Percentiles rank a stretch among this genome's conserved stretches.
Conservation (phyloP, 306 rosid species). For the Pueraria montana region DNA sequence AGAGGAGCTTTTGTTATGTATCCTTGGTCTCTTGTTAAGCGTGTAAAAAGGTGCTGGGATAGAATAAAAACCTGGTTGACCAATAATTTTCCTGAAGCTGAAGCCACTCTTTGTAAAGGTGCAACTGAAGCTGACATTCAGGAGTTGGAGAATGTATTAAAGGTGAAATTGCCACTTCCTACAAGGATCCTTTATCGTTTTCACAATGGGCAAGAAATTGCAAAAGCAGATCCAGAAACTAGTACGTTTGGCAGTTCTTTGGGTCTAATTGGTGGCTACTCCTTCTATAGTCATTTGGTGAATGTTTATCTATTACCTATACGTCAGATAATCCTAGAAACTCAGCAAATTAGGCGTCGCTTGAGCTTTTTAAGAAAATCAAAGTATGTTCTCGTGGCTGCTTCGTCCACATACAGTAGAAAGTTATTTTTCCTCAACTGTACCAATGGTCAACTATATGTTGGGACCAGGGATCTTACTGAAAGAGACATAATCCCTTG, state of each 20-base stretch:
- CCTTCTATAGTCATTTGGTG: constrained; percentile 63
- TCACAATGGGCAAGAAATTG: constrained; percentile 81
- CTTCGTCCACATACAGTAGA: constrained; percentile 54
- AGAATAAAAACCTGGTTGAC: constrained; percentile 66
- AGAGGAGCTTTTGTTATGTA: constrained; percentile 75
- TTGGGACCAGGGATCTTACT: constrained; percentile 68
- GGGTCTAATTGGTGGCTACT: constrained; percentile 93
- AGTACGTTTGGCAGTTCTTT: constrained; percentile 54
- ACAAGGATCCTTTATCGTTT: constrained; percentile 85
- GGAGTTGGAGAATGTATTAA: constrained; percentile 61
- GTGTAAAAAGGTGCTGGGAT: constrained; percentile 85
- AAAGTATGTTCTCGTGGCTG: constrained; percentile 73
- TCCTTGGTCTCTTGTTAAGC: constrained; percentile 89
- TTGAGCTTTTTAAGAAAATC: constrained; percentile 55
- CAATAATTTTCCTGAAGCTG: constrained; percentile 73
- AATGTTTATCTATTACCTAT: constrained; percentile 80
- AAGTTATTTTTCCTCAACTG: constrained; percentile 87
- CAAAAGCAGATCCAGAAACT: constrained; percentile 28
- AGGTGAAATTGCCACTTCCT: constrained; percentile 83
- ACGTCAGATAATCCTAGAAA: constrained; percentile 55
- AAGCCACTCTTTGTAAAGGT: constrained; percentile 74
- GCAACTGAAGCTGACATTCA: constrained; percentile 79
- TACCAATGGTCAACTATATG: constrained; percentile 72
- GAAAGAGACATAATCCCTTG: constrained; percentile 81
- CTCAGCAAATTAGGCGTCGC: constrained; percentile 44